These are phyloP conservation scores for Artomyces pyxidatus DNA, from an alignment of 768 basidiomycete genomes.

Conservation along the genomic window DNA sequence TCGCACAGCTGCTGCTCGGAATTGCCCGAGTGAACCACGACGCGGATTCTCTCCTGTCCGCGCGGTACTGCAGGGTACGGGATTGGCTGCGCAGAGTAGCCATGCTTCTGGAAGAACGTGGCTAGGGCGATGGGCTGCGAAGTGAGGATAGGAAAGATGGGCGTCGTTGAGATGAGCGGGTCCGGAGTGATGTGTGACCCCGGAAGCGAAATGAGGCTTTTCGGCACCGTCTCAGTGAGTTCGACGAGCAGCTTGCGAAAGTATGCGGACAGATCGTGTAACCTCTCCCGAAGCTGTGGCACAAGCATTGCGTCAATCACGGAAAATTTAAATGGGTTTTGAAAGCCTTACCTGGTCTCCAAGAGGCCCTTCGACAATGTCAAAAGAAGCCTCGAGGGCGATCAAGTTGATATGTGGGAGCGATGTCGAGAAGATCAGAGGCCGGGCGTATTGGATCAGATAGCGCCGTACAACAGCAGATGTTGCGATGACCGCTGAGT, in stretches of 20 bases:
- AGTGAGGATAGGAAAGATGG: constrained; percentile 13
- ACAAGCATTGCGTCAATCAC: too few relatives aligned
- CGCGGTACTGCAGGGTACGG: constrained; percentile 12
- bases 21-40: constrained; percentile 12
- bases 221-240: not conserved
- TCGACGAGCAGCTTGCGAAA: not conserved
- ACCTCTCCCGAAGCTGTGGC: not conserved
- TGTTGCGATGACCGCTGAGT: constrained; percentile 11
- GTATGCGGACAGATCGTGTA: not conserved
- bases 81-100: constrained; percentile 10
- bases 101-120: constrained; percentile 6
- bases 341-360: constrained; percentile 9
- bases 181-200: not conserved
- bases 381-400: constrained; percentile 6
- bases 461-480: constrained; percentile 9
- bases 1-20: constrained; percentile 25
- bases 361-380: constrained; percentile 7
- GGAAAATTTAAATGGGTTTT: too few relatives aligned
- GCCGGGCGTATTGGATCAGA: constrained; percentile 6
- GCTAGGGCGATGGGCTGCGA: constrained; percentile 6
- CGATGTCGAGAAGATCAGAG: constrained; percentile 11
- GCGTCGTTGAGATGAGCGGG: not conserved
- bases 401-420: constrained; percentile 8
- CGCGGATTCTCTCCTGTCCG: constrained; percentile 15
- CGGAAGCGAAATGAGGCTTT: not conserved